These are phyloP conservation scores for Quercus tomentella DNA, from an alignment of 331 rosid genomes.

Conservation along the genomic window DNA sequence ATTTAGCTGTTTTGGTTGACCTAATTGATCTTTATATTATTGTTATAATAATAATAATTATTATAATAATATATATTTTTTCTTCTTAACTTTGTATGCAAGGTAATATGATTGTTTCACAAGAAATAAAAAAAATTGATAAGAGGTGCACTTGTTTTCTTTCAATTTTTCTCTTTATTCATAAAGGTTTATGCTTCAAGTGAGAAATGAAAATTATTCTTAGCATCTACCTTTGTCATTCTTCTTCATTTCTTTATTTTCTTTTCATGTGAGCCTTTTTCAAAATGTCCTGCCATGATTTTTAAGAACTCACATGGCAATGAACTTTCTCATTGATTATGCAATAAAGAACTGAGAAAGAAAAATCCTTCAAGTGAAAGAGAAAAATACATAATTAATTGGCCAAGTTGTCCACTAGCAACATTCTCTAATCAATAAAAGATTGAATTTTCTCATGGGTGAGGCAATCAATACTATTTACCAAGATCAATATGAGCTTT, in stretches of 20 bases:
- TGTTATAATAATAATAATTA: neutral
- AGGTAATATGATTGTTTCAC: conserved; percentile 48
- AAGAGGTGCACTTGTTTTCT: conserved; percentile 19
- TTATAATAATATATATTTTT: neutral
- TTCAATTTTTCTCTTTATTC: conserved; percentile 20
- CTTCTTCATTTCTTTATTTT: too few species aligned
- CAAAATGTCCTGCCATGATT: too few species aligned
- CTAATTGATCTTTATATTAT: conserved; percentile 15
- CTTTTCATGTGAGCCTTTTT: too few species aligned
- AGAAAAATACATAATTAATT: conserved; percentile 10
- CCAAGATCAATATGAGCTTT: conserved; percentile 7
- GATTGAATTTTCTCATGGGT: conserved; percentile 11
- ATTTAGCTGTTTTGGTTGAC: conserved; percentile 26
- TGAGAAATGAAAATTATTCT: conserved; percentile 6
- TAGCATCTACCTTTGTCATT: neutral
- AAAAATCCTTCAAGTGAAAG: neutral
- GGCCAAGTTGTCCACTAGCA: conserved; percentile 26
- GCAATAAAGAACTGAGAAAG: neutral
- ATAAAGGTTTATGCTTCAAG: neutral
- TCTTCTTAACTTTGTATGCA: conserved; percentile 29
- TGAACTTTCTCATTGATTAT: too few species aligned
- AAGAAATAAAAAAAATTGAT: conserved; percentile 29
- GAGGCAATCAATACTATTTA: neutral
- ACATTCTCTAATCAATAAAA: conserved; percentile 23
- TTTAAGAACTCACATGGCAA: too few species aligned